Evolutionary conservation across 805 yeast genomes (phyloP).

Genomic region (Sungouiella thailandica): DNA sequence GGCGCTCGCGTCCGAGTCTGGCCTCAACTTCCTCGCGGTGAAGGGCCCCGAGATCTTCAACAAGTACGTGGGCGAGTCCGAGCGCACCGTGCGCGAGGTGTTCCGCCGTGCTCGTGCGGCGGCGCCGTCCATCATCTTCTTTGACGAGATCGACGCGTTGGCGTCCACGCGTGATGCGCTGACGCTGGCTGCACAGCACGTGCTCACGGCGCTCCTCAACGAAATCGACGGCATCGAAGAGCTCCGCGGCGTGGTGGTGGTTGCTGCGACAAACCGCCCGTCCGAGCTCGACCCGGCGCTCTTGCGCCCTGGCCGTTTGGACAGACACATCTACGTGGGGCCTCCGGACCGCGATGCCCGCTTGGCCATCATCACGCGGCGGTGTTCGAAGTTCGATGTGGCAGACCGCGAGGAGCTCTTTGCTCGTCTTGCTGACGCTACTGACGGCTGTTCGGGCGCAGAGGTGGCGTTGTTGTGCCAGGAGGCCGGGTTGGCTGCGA

Average conservation of each 20-base stretch:
- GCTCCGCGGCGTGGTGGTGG: slow-evolving; percentile 83
- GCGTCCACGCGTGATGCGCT: slow-evolving; percentile 68
- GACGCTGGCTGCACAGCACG: slow-evolving; percentile 75
- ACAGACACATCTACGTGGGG: slow-evolving; percentile 84
- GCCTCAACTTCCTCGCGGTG: slow-evolving; percentile 87
- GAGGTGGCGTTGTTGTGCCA: slow-evolving; percentile 89
- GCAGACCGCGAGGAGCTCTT: slow-evolving; percentile 39
- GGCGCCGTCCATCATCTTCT: slow-evolving; percentile 88
- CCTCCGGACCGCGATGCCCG: slow-evolving; percentile 89
- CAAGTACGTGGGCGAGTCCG: slow-evolving; percentile 95
- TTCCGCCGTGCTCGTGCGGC: slow-evolving; percentile 94
- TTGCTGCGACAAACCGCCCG: slow-evolving; percentile 96
- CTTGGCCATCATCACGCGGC: slow-evolving; percentile 67
- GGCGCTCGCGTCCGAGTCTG: slow-evolving; percentile 93
- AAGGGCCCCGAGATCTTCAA: slow-evolving; percentile 96
- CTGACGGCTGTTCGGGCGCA: slow-evolving; percentile 96
- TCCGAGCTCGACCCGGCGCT: slow-evolving; percentile 90
- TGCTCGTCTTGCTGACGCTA: slow-evolving; percentile 48
- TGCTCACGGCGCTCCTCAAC: slow-evolving; percentile 82
- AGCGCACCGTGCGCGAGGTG: slow-evolving; percentile 86
- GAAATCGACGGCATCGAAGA: slow-evolving; percentile 98
- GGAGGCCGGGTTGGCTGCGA: slow-evolving; percentile 93
- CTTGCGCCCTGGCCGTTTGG: slow-evolving; percentile 92
- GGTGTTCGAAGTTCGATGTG: slow-evolving; percentile 60
- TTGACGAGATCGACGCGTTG: slow-evolving; percentile 95